phyloP scores from a whole-genome alignment of 2,329 filamentous ascomycete species.

The Neopestalotiopsis sp. region DNA sequence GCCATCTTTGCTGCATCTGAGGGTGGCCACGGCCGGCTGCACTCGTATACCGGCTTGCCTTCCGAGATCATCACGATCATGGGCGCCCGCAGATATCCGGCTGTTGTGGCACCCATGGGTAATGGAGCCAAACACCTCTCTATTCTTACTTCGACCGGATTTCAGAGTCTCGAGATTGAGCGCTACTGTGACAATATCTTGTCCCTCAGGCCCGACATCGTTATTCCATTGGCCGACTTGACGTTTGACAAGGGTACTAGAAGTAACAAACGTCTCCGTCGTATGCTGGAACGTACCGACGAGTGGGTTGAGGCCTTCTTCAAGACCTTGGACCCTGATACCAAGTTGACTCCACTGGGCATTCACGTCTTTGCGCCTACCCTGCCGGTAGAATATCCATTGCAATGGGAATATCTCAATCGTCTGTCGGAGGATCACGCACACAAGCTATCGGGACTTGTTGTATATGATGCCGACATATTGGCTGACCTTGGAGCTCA shows the following conservation, averaged over 20 bases:
- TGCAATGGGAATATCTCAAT: conserved; percentile 82
- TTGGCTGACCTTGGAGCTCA: conserved; percentile 69
- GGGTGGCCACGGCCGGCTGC: conserved; percentile 60
- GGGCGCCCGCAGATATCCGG: conserved; percentile 77
- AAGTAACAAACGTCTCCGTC: conserved; percentile 74
- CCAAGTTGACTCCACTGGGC: conserved; percentile 34
- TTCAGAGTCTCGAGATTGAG: conserved; percentile 70
- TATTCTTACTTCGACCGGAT: conserved; percentile 87
- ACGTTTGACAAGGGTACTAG: conserved; percentile 54
- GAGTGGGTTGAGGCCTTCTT: conserved; percentile 79
- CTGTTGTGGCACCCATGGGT: conserved; percentile 72
- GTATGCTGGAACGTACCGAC: conserved; percentile 87
- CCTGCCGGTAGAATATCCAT: conserved; percentile 74
- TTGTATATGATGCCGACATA: conserved; percentile 77
- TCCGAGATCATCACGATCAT: conserved; percentile 71
- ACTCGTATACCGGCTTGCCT: conserved; percentile 78
- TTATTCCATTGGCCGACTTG: conserved; percentile 79
- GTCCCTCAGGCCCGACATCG: conserved; percentile 78
- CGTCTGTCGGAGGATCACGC: conserved; percentile 70
- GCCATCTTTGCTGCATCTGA: conserved; percentile 52
- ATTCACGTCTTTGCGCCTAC: conserved; percentile 68
- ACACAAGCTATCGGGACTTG: conserved; percentile 68
- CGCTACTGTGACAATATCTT: conserved; percentile 72
- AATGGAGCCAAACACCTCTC: conserved; percentile 76
- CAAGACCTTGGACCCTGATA: conserved; percentile 42